Evolutionary conservation across 2,329 filamentous ascomycete genomes (phyloP), one percentile per base, ranked within the genome.

Genomic region (Dactylellina haptotyla): DNA sequence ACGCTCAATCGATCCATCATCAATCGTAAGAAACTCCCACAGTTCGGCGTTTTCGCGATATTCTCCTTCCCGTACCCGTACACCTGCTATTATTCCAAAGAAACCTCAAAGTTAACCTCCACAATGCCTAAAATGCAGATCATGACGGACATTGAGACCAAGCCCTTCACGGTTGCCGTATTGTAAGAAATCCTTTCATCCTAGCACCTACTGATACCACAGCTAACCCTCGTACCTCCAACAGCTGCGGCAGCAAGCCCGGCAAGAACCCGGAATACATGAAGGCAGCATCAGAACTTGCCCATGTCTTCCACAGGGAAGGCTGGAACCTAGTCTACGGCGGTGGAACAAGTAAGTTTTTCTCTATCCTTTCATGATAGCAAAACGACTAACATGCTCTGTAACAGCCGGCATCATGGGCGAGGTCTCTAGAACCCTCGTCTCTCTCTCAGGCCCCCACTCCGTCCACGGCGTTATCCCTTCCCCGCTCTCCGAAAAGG

Each of bases 391-490:
- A 26, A 23, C 46, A 18, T 39, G 18, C 8, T 28, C 5, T 41
- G 25, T 14, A 18, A 25, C 39, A 73, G 88, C 92, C 37, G 95
- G 95, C 8, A 86, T 99, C 48, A 99, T 99, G 95, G 95, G 95
- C 79, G 93, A 97, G 80, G 82, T 98, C 9, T 92, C 95, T 48
- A 90, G 89, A 78, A 93, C 92, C 0, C 88, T 99, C 26, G 92
- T 96, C 77, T 85, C 90, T 0, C 87, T 97, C 75, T 88, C 89
- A 3, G 94, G 95, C 1, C 69, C 61, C 9, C 25, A 57, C 48
- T 92, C 90, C 10, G 95, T 98, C 14, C 94, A 97, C 83, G 95
- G 95, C 79, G 91, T 99, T 80, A 97, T 99, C 78, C 95, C 95
- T 3, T 87, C 89, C 57, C 90, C 94, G 0, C 87, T 99, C 4